Percentiles rank a stretch among this genome's conserved stretches.
phyloP scores from a whole-genome alignment of 1,139 yeast genomes.

The Lodderomyces elongisporus region DNA sequence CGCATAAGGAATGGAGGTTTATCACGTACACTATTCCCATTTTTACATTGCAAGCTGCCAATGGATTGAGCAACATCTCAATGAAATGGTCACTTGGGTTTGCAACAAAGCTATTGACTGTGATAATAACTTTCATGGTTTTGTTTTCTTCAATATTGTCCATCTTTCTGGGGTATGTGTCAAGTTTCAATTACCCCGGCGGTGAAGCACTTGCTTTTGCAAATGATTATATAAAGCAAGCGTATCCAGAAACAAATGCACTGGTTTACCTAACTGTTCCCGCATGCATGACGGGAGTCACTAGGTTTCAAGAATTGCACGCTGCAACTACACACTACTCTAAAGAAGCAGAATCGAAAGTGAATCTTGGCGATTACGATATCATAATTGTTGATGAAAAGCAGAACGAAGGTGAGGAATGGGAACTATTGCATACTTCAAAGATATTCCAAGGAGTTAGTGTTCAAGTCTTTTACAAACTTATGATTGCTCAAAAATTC shows the following conservation, averaged over 20 bases:
- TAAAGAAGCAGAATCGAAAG: constrained; percentile 60
- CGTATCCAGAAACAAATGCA: constrained; percentile 18
- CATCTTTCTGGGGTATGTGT: constrained; percentile 50
- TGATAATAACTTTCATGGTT: constrained; percentile 26
- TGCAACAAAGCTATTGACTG: constrained; percentile 23
- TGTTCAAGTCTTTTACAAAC: constrained; percentile 16
- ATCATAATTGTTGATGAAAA: constrained; percentile 49
- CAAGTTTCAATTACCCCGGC: constrained; percentile 84
- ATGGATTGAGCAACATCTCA: constrained; percentile 48
- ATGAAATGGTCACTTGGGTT: constrained; percentile 26
- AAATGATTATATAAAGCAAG: constrained; percentile 36
- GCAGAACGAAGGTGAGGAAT: constrained; percentile 17
- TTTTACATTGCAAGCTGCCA: constrained; percentile 59
- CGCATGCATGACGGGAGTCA: constrained; percentile 84
- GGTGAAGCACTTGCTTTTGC: constrained; percentile 63
- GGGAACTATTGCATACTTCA: constrained; percentile 23
- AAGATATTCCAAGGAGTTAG: constrained; percentile 21
- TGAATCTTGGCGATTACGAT: constrained; percentile 44
- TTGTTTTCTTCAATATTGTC: constrained; percentile 39
- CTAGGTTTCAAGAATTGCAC: constrained; percentile 63
- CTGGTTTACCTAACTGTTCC: constrained; percentile 68
- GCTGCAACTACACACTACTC: constrained; percentile 53
- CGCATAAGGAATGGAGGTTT: constrained; percentile 95
- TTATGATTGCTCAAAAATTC: constrained; percentile 10
- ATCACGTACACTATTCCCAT: constrained; percentile 72